Evolutionary conservation across 2,329 filamentous ascomycete genomes (phyloP).

Genomic region (Talaromyces albobiverticillius): DNA sequence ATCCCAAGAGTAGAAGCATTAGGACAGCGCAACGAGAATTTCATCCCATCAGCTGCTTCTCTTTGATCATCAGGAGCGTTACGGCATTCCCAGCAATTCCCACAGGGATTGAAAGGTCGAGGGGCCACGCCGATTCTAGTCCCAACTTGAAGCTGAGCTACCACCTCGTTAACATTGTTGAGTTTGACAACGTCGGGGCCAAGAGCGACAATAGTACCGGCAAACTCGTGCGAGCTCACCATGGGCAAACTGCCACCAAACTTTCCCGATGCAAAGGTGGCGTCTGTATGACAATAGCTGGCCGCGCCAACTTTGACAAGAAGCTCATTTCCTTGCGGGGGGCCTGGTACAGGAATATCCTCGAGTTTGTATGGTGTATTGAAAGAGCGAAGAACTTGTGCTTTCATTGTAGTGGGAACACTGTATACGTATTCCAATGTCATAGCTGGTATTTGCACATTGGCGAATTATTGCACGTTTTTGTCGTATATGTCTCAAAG

Average conservation of each 20-base stretch:
- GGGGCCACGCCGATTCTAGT: not conserved
- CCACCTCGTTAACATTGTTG: not conserved
- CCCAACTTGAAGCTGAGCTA: conserved; percentile 1
- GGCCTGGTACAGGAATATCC: conserved; percentile 29
- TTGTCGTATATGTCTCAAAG: too few species aligned
- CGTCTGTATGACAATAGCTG: conserved; percentile 49
- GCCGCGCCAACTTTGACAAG: conserved; percentile 47
- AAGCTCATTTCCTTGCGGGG: conserved; percentile 43
- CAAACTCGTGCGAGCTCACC: conserved; percentile 47
- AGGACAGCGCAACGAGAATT: conserved; percentile 14
- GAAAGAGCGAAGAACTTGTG: conserved; percentile 21
- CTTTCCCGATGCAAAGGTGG: conserved; percentile 33
- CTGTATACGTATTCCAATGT: not conserved
- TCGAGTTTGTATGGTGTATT: conserved; percentile 21
- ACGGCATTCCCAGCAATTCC: conserved; percentile 17
- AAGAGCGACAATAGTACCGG: conserved; percentile 40
- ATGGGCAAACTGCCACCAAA: conserved; percentile 40
- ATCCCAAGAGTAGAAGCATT: conserved; percentile 4
- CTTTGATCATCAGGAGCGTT: conserved; percentile 1
- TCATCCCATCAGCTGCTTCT: not conserved
- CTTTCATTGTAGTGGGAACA: conserved; percentile 17
- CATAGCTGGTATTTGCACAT: not conserved
- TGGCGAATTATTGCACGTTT: too few species aligned
- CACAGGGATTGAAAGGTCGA: conserved; percentile 7
- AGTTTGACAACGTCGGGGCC: not conserved